A percentile compares a stretch with the other conserved stretches of the same genome.
Evolutionary conservation across 768 basidiomycete species (phyloP).

Genomic region (Naganishia antarctica): DNA sequence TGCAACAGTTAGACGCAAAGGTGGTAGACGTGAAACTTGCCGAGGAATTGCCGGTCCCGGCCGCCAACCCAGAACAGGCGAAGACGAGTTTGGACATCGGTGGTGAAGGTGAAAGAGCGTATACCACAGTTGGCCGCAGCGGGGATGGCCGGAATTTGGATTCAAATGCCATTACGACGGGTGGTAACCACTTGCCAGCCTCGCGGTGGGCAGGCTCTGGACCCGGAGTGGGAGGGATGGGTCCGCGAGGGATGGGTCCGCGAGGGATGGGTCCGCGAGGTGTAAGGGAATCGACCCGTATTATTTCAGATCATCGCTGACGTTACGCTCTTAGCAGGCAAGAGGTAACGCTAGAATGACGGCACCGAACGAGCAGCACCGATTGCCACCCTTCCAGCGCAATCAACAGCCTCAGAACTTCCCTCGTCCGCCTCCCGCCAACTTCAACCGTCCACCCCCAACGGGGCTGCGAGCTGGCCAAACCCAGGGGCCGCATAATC

Average conservation of each 20-base stretch:
- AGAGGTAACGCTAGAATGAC: background rate
- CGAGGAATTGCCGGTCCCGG: background rate
- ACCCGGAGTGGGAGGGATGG: background rate
- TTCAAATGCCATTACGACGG: too few species aligned
- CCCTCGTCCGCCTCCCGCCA: background rate
- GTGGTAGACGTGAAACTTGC: conserved; percentile 10
- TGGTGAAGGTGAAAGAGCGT: background rate
- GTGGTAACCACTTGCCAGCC: too few species aligned
- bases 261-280: background rate
- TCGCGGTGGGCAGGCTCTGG: too few species aligned
- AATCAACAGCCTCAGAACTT: background rate
- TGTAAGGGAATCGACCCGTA: too few species aligned
- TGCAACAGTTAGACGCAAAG: background rate
- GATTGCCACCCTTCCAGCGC: background rate
- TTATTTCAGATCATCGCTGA: too few species aligned
- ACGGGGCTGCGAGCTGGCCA: background rate
- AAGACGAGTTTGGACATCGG: conserved; percentile 9
- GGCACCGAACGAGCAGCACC: background rate
- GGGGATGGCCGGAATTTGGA: background rate
- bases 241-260: too few species aligned
- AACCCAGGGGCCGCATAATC: background rate
- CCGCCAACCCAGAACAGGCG: background rate
- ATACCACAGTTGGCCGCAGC: background rate
- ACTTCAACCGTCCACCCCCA: background rate
- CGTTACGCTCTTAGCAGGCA: background rate